A percentile compares a stretch with the other conserved stretches of the same genome.
These are phyloP conservation scores for Candida sp. DNA, from an alignment of 1,139 yeast genomes.

Conservation along the genomic window DNA sequence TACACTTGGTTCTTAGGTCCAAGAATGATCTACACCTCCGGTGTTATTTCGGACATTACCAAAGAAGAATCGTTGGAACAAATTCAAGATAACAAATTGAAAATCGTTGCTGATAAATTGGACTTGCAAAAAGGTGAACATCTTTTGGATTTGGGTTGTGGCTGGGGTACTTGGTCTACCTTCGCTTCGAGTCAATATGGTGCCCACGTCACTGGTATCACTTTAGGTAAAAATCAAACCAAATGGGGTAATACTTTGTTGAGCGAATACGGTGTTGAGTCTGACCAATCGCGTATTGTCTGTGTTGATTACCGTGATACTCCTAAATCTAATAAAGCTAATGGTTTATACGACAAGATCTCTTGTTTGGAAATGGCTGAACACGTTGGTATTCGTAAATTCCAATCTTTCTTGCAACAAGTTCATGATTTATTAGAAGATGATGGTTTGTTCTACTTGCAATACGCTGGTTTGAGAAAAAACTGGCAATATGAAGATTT, in stretches of 20 bases:
- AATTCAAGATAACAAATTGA: constrained; percentile 87
- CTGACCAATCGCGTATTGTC: constrained; percentile 70
- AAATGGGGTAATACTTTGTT: constrained; percentile 81
- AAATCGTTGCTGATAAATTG: constrained; percentile 84
- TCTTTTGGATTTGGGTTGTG: constrained; percentile 86
- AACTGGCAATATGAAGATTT: constrained; percentile 94
- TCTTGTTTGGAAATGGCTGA: constrained; percentile 96
- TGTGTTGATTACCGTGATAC: constrained; percentile 92
- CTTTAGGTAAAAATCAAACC: constrained; percentile 89
- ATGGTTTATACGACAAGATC: constrained; percentile 78
- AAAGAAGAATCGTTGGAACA: constrained; percentile 78
- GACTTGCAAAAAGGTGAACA: constrained; percentile 69
- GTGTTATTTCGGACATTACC: constrained; percentile 71
- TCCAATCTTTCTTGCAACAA: constrained; percentile 70
- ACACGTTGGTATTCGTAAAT: constrained; percentile 92
- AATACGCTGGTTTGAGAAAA: constrained; percentile 89
- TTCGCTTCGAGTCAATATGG: constrained; percentile 82
- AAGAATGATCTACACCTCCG: constrained; percentile 91
- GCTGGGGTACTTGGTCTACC: constrained; percentile 94
- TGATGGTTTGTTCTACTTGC: constrained; percentile 84
- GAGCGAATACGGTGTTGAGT: constrained; percentile 61
- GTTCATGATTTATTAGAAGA: constrained; percentile 86
- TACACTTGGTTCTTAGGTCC: constrained; percentile 94
- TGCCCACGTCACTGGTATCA: constrained; percentile 85
- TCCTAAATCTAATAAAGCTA: constrained; percentile 57